Conservation (phyloP, 116 monocot species). For the Iris pallida region DNA sequence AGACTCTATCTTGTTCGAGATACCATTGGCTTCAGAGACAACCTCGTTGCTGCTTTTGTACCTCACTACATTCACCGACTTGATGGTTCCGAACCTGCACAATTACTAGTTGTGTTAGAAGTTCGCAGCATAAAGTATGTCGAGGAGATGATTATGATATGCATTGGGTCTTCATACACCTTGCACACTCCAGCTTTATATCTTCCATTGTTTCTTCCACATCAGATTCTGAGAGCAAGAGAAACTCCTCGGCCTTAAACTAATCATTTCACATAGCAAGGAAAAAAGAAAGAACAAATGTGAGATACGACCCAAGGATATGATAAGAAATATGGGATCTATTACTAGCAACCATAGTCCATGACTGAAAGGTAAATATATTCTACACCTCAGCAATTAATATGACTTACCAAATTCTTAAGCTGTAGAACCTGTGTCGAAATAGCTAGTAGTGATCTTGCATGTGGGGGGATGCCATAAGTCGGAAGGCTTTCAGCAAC, state of each 20-base stretch:
- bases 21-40: conserved; percentile 3
- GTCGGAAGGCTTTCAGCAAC: conserved; percentile 25
- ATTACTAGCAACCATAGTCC: too few relatives aligned
- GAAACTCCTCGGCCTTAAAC: conserved; percentile 56
- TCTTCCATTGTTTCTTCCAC: conserved; percentile 87
- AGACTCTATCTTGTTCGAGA: conserved; percentile 6
- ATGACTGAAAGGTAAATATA: too few relatives aligned
- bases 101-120: neutral
- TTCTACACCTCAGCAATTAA: too few relatives aligned
- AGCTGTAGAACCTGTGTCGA: conserved; percentile 72
- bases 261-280: conserved; percentile 13
- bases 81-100: conserved; percentile 89
- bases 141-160: neutral
- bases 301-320: neutral
- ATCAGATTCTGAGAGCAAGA: conserved; percentile 44
- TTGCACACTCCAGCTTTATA: conserved; percentile 75
- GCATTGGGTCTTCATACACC: conserved; percentile 29
- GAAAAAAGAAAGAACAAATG: neutral
- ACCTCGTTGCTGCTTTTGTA: neutral
- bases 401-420: conserved; percentile 69
- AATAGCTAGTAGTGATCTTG: conserved; percentile 55
- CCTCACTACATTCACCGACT: conserved; percentile 62
- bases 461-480: conserved; percentile 70
- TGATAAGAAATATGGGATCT: too few relatives aligned
- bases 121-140: neutral